Conservation (phyloP, 345 rosid species). For the Mangifera indica region DNA sequence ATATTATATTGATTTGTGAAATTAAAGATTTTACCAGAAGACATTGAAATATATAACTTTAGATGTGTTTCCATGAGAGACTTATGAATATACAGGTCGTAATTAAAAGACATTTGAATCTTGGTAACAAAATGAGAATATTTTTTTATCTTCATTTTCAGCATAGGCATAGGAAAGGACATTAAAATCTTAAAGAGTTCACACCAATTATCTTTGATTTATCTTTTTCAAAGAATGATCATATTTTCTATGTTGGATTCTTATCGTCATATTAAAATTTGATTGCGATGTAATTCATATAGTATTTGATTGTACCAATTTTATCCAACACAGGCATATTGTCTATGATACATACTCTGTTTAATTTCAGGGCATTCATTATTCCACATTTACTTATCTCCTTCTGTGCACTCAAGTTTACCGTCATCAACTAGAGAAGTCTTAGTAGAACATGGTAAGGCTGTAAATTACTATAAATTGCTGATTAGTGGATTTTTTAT, state of each 20-base stretch:
- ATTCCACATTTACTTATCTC: constrained; percentile 30
- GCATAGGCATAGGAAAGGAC: not conserved
- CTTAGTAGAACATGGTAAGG: constrained; percentile 34
- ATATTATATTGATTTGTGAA: no score
- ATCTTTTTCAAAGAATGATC: no score
- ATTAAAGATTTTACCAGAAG: no score
- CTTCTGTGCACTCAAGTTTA: constrained; percentile 29
- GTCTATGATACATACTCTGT: not conserved
- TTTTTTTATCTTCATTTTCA: not conserved
- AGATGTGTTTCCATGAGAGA: not conserved
- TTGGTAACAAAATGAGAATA: not conserved
- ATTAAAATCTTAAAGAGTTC: not conserved
- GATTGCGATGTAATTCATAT: not conserved
- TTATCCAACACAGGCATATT: not conserved
- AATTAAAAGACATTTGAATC: not conserved
- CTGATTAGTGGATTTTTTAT: not conserved
- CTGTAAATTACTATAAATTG: not conserved
- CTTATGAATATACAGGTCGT: not conserved
- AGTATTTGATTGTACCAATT: not conserved
- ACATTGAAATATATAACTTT: no score
- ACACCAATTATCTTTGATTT: not conserved
- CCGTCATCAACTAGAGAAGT: constrained; percentile 25
- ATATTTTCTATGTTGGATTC: not conserved
- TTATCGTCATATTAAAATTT: not conserved
- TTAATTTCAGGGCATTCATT: constrained; percentile 37